A percentile compares a stretch with the other conserved stretches of the same genome.
Conservation (phyloP, 1,284 basidiomycete species). For the Sutorius eximius region DNA sequence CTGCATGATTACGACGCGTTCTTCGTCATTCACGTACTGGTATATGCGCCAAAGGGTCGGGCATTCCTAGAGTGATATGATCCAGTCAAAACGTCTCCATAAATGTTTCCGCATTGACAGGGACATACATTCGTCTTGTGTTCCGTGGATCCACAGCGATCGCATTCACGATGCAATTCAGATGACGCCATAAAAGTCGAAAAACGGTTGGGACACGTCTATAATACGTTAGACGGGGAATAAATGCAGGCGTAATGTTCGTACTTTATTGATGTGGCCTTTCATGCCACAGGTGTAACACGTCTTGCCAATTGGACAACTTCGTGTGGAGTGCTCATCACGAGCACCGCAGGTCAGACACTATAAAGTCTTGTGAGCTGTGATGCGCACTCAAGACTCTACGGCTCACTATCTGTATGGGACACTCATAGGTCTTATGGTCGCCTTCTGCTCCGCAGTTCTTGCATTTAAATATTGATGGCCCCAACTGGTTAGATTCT, state of each 20-base stretch:
- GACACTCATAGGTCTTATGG: constrained; percentile 63
- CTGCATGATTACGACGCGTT: constrained; percentile 50
- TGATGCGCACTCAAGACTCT: not conserved
- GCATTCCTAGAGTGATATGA: constrained; percentile 62
- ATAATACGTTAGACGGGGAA: constrained; percentile 7
- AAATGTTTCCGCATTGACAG: not conserved
- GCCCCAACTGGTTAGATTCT: constrained; percentile 38
- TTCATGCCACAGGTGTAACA: constrained; percentile 87
- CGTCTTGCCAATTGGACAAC: constrained; percentile 82
- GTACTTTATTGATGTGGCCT: constrained; percentile 78
- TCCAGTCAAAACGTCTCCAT: not conserved
- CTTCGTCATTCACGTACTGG: constrained; percentile 64
- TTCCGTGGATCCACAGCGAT: constrained; percentile 68
- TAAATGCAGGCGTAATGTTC: not conserved
- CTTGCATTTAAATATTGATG: constrained; percentile 61
- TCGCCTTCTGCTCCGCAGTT: constrained; percentile 69
- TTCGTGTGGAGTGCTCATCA: constrained; percentile 80
- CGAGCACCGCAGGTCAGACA: constrained; percentile 86
- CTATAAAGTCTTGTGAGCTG: constrained; percentile 40
- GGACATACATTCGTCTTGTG: constrained; percentile 70
- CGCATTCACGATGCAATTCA: constrained; percentile 55
- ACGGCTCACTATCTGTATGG: constrained; percentile 62
- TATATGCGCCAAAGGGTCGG: constrained; percentile 89
- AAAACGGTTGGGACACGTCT: constrained; percentile 78
- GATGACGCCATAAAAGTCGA: constrained; percentile 31